Conservation (phyloP, 208 protist genomes). For the Acanthamoeba castellanii region DNA sequence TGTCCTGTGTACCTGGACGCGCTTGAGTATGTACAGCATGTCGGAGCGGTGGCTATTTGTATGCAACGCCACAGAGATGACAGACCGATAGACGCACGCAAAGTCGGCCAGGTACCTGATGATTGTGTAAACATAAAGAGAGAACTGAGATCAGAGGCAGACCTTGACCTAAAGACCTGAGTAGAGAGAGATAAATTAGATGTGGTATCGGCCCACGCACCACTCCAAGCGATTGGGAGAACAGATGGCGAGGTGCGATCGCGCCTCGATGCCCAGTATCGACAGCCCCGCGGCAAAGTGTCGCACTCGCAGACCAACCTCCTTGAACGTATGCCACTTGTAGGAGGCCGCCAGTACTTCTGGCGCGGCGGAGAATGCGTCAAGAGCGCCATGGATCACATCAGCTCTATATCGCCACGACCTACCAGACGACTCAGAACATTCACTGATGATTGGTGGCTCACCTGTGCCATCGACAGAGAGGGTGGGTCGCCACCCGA, state of each 20-base stretch:
- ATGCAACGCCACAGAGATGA: slow-evolving; percentile 17
- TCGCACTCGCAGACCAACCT: background rate
- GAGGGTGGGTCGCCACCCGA: background rate
- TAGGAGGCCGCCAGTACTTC: background rate
- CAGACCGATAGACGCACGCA: slow-evolving; percentile 15
- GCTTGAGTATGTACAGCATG: background rate
- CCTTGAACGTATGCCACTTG: background rate
- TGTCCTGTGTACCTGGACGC: background rate
- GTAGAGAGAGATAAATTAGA: background rate
- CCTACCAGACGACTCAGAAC: background rate
- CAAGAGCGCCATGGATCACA: too few relatives aligned
- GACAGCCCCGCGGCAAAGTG: background rate
- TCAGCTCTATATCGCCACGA: background rate
- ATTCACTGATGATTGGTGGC: background rate
- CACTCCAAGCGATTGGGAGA: slow-evolving; percentile 36
- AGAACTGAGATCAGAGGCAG: too few relatives aligned
- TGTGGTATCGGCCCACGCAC: background rate
- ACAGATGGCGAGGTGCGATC: slow-evolving; percentile 17
- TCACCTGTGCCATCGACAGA: background rate
- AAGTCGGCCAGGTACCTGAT: slow-evolving; percentile 2
- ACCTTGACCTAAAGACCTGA: too few relatives aligned
- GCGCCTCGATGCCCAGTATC: background rate
- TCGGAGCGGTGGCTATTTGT: background rate
- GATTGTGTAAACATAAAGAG: background rate
- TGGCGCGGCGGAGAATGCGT: too few relatives aligned